phyloP scores from a whole-genome alignment of 495 filamentous ascomycete species.

The Neurospora sp. region DNA sequence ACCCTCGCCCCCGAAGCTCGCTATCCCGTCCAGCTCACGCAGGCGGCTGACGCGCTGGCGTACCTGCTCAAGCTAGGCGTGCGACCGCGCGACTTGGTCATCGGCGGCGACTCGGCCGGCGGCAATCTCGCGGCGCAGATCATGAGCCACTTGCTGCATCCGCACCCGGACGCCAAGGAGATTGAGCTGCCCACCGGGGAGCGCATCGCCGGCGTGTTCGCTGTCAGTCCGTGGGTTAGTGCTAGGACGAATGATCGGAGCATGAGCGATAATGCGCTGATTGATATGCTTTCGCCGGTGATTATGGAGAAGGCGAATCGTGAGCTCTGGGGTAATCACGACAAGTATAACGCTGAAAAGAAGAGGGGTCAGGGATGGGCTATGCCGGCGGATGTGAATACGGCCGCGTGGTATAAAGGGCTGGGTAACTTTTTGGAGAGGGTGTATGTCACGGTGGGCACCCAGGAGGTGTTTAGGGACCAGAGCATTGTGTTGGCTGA shows the following conservation, averaged over 20 bases:
- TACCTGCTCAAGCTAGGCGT: conserved; percentile 15
- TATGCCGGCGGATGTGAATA: conserved; percentile 15
- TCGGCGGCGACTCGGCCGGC: conserved; percentile 27
- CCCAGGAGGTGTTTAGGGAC: conserved; percentile 16
- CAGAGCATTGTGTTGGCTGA: conserved; percentile 10
- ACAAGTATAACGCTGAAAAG: conserved; percentile 2
- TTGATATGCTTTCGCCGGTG: conserved; percentile 20
- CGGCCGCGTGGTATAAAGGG: conserved; percentile 14
- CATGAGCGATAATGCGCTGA: conserved; percentile 7
- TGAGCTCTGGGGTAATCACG: neutral
- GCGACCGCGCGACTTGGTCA: conserved; percentile 12
- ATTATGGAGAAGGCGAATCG: neutral
- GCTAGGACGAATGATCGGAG: neutral
- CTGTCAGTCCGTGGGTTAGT: conserved; percentile 21
- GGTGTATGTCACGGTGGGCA: conserved; percentile 16
- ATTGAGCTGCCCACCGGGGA: conserved; percentile 1
- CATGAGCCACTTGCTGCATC: conserved; percentile 18
- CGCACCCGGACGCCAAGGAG: conserved; percentile 9
- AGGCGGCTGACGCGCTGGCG: conserved; percentile 18
- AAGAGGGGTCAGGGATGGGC: conserved; percentile 14
- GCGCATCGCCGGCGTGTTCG: conserved; percentile 19
- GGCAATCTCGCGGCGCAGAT: conserved; percentile 21
- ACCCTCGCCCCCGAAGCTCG: conserved; percentile 16
- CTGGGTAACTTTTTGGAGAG: conserved; percentile 5
- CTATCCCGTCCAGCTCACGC: conserved; percentile 20